Evolutionary conservation across 495 filamentous ascomycete genomes (phyloP), one percentile per base, ranked within the genome.

Genomic region (Podospora anserina): DNA sequence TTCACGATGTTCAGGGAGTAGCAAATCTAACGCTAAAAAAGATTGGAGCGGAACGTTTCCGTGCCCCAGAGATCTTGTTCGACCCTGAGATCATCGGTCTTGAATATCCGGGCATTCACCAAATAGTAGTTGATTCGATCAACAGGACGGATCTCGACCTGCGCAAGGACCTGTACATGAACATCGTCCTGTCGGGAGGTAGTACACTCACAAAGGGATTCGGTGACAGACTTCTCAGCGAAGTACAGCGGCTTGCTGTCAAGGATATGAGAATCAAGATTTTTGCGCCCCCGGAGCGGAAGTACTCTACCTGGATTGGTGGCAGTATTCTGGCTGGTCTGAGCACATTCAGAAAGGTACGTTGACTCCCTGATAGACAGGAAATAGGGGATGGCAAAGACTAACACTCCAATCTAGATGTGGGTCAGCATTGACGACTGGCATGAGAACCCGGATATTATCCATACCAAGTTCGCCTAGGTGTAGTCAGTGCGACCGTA

Each of bases 231-330:
- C 79, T 99, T 71, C 84, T 98, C 76, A 88, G 89, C 69, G 95
- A 99, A 79, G 91, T 99, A 69, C 94, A 97, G 79, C 84, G 90
- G 69, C 82, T 98, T 26, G 94, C 95, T 13, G 93, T 97, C 64
- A 97, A 97, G 82, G 95, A 99, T 74, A 99, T 97, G 96, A 89
- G 93, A 73, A 97, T 99, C 77, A 95, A 97, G 81, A 99, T 99
- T 68, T 97, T 96, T 78, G 95, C 95, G 27, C 95, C 95, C 66
- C 93, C 96, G 2, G 95, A 99, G 82, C 87, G 95, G 66, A 97
- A 97, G 79, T 99, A 98, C 81, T 97, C 91, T 67, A 97, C 92
- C 28, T 99, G 95, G 95, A 98, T 97, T 75, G 95, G 95, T 72
- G 95, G 95, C 30, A 97, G 95, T 75, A 99, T 99, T 82, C 82